Conservation (phyloP, 805 yeast species). For the Saturnispora quitensis region DNA sequence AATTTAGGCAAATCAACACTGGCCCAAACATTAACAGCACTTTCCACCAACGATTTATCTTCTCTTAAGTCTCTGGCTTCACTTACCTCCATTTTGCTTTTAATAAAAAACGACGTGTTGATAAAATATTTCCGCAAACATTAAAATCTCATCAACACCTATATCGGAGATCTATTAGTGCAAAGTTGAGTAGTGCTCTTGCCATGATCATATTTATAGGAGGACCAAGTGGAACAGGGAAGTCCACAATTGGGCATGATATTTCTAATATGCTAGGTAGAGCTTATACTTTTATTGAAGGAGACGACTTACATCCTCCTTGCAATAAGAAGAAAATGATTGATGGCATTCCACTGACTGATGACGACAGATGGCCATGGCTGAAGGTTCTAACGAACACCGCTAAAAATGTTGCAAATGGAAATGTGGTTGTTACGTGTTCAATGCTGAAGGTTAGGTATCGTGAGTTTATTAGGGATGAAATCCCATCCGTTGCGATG, state of each 20-base stretch:
- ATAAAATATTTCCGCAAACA: not conserved
- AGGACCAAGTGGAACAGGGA: slow-evolving; percentile 97
- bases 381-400: slow-evolving; percentile 39
- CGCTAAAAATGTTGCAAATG: slow-evolving; percentile 29
- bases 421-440: slow-evolving; percentile 58
- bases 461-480: slow-evolving; percentile 48
- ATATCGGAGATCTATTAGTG: not conserved
- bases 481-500: slow-evolving; percentile 29
- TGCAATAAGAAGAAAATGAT: slow-evolving; percentile 77
- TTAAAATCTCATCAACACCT: not conserved
- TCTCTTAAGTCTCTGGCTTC: not conserved
- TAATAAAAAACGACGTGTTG: not conserved
- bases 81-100: not conserved
- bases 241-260: slow-evolving; percentile 63
- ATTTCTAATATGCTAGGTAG: slow-evolving; percentile 32
- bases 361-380: slow-evolving; percentile 94
- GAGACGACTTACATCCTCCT: slow-evolving; percentile 70
- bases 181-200: not conserved
- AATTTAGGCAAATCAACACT: slow-evolving; percentile 60
- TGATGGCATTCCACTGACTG: slow-evolving; percentile 68
- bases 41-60: not conserved
- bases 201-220: slow-evolving; percentile 47
- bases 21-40: slow-evolving; percentile 42
- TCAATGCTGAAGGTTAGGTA: slow-evolving; percentile 74
- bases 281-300: slow-evolving; percentile 52